Evolutionary conservation across 768 basidiomycete genomes (phyloP), one percentile per base, ranked within the genome.

Genomic region (Sutorius australiensis): DNA sequence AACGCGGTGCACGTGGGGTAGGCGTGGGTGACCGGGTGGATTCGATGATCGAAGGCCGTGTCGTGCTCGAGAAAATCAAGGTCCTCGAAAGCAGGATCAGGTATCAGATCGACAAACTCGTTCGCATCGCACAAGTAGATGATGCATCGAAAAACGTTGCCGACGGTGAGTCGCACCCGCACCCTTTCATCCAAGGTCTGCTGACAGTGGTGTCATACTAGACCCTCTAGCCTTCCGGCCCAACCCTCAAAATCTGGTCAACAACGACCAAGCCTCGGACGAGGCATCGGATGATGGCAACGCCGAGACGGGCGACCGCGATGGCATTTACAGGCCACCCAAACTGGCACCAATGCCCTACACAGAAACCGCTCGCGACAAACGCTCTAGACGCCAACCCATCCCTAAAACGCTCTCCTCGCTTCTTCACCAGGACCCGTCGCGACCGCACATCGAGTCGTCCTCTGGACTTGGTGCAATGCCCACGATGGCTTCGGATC

Each of bases 61-160:
- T 94, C 40, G 82, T 92, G 9, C 79, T 98, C 41, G 97, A 99
- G 66, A 98, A 97, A 73, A 78, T 88, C 44, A 86, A 87, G 54
- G 78, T 82, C 0, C 77, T 99, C 21, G 95, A 98, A 70, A 77
- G 77, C 48, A 85, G 89, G 64, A 88, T 99, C 80, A 83, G 80
- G 44, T 98, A 99, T 68, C 97, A 98, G 67, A 92, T 99, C 61
- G 93, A 98, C 60, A 98, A 98, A 67, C 81, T 99, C 16, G 81
- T 95, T 27, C 80, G 82, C 54, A 70, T 89, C 6, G 87, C 92
- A 1, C 82, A 86, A 51, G 84, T 91, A 0, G 82, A 86, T 51
- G 85, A 89, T 59, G 73, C 77, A 16, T 70, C 72, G 0, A 61
- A 69, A 44, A 66, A 73, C 32, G 69, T 75, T 13, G 69, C 75